Base-by-base conservation (phyloP, 768 basidiomycete species). In the Pisolithus albus region DNA sequence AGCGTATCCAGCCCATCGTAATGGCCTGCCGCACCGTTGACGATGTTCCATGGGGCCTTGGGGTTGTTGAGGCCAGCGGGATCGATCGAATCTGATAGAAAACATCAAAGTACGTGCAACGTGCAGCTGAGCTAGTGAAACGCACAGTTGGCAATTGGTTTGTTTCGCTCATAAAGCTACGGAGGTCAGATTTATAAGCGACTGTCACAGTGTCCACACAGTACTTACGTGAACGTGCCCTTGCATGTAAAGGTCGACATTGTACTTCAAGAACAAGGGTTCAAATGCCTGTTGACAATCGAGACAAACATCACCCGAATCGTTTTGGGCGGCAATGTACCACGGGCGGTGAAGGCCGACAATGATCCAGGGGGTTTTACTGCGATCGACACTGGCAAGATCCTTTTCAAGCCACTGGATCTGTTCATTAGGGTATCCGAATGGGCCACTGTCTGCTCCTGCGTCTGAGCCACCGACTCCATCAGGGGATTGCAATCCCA, bases 201-300 rank as follows among this genome's bases (percentile, higher is more conserved):
- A 26, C 8, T 7, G 23, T n/a, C n/a, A 16, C 9, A 5, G 19
- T 36, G 4, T 26, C 45, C 5, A 10, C 3, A 47, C 6, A n/a
- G 11, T 10, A 46, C 62, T 32, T 41, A 64, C 61, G 36, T 64
- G 63, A 7, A 59, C 8, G 19, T 64, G 63, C 39, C 64, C 63
- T 26, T 65, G 61, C 63, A 64, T 59, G 47, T 64, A 65, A 16
- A 61, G 51, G 30, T 63, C 61, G 23, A 65, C 61, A 32, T 57
- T 64, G n/a, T 65, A 65, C 55, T 64, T 65, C 43, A 65, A n/a
- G 56, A 65, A 63, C 55, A 64, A 26, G 23, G 63, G 64, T 42
- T 64, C 64, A 38, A 64, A 64, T 9, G 64, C 64, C 21, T 63
- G 34, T 30, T 61, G 63, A 40, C 63, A 64, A 0, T 45, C 5